These are phyloP conservation scores for Jasminum sambac DNA, from an alignment of 257 asterid genomes.

Conservation along the genomic window DNA sequence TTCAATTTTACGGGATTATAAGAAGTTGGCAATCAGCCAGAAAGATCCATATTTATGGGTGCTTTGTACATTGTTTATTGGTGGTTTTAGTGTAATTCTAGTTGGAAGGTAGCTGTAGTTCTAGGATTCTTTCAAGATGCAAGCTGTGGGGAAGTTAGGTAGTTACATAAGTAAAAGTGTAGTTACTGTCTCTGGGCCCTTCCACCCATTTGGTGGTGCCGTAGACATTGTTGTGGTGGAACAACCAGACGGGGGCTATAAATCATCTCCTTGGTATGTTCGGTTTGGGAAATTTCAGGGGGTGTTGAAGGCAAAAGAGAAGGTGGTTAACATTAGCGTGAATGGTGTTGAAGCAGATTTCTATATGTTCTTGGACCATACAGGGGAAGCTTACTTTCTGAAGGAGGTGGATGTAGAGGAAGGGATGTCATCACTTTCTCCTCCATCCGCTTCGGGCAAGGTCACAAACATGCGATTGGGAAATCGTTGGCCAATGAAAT, in stretches of 20 bases:
- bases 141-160: constrained; percentile 86
- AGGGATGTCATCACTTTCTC: constrained; percentile 40
- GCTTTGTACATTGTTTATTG: constrained; percentile 17
- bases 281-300: constrained; percentile 98
- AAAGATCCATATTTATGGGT: constrained; percentile 11
- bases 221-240: constrained; percentile 89
- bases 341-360: constrained; percentile 78
- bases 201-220: constrained; percentile 99
- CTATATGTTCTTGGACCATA: constrained; percentile 79
- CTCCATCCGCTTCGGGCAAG: constrained; percentile 66
- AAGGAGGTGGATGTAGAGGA: constrained; percentile 63
- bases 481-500: constrained; percentile 36
- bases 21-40: constrained; percentile 11
- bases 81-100: constrained; percentile 20
- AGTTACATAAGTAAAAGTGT: constrained; percentile 77
- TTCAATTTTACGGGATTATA: constrained; percentile 12
- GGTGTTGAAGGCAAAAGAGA: constrained; percentile 79
- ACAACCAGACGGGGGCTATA: constrained; percentile 89
- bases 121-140: constrained; percentile 50
- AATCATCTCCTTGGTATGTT: constrained; percentile 98
- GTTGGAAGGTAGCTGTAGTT: constrained; percentile 22
- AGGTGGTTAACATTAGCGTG: constrained; percentile 70
- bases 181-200: constrained; percentile 80
- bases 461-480: constrained; percentile 47
- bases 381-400: constrained; percentile 83